Conservation (phyloP, 441 rosid genomes). For the Oxalis stricta region DNA sequence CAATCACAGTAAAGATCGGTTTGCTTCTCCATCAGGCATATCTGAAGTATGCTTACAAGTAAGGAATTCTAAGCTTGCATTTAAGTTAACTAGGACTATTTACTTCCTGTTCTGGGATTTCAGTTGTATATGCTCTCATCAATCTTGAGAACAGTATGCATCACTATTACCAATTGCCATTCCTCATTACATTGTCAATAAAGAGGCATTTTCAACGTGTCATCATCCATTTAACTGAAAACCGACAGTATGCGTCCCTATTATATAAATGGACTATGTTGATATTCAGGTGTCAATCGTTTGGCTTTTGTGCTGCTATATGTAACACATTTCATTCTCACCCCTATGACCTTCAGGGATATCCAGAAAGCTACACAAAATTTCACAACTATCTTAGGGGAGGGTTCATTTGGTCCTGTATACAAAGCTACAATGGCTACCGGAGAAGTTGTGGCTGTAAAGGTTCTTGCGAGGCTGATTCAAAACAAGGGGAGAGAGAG, state of each 20-base stretch:
- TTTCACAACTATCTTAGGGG: conserved; percentile 76
- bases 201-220: no score
- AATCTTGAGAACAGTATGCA: no score
- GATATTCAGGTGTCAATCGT: background rate
- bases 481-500: conserved; percentile 90
- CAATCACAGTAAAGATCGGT: conserved; percentile 47
- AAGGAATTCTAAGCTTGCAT: conserved; percentile 11
- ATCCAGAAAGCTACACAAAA: conserved; percentile 85
- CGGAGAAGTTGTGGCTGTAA: conserved; percentile 64
- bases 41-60: conserved; percentile 76
- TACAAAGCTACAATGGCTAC: conserved; percentile 61
- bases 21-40: conserved; percentile 64
- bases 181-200: no score
- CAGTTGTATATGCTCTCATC: no score
- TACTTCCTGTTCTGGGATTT: no score
- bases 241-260: no score
- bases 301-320: background rate
- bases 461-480: conserved; percentile 88
- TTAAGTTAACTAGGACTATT: no score
- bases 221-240: no score
- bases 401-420: conserved; percentile 94
- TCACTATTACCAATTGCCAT: no score
- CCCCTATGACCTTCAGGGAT: conserved; percentile 45
- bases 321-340: background rate
- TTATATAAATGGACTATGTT: no score